Evolutionary conservation across 306 rosid species (phyloP).

Genomic region (Glycyrrhiza uralensis): DNA sequence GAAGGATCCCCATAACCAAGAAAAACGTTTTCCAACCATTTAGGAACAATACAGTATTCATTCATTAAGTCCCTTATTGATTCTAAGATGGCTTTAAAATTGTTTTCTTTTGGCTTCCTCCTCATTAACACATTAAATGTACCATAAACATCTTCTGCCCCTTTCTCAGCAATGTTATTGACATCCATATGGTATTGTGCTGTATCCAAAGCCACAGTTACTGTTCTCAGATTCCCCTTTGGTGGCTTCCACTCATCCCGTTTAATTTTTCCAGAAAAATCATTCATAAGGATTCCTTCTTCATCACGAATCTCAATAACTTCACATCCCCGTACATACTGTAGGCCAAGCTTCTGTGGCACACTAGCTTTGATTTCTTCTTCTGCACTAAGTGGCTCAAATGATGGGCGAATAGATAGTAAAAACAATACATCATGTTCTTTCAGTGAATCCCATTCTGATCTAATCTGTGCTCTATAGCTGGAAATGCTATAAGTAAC

Average conservation of each 20-base stretch:
- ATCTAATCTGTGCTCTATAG: slow-evolving; percentile 83
- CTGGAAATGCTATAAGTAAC: slow-evolving; percentile 86
- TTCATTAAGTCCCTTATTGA: slow-evolving; percentile 97
- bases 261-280: slow-evolving; percentile 86
- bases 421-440: slow-evolving; percentile 94
- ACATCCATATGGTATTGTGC: slow-evolving; percentile 99
- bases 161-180: slow-evolving; percentile 81
- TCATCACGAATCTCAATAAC: slow-evolving; percentile 88
- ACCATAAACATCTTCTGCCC: slow-evolving; percentile 90
- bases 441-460: slow-evolving; percentile 96
- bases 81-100: slow-evolving; percentile 94
- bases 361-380: slow-evolving; percentile 87
- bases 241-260: slow-evolving; percentile 99
- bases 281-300: slow-evolving; percentile 94
- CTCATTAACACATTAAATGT: slow-evolving; percentile 88
- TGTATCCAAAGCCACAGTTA: slow-evolving; percentile 93
- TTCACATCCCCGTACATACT: slow-evolving; percentile 93
- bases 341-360: slow-evolving; percentile 92
- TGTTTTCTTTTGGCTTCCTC: slow-evolving; percentile 98
- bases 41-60: slow-evolving; percentile 95
- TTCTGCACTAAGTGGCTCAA: slow-evolving; percentile 88
- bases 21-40: slow-evolving; percentile 88
- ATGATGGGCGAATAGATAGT: slow-evolving; percentile 81
- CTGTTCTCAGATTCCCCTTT: slow-evolving; percentile 93
- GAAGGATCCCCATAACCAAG: slow-evolving; percentile 97